These are phyloP conservation scores for Mycena metata DNA, from an alignment of 768 basidiomycete genomes.

Conservation along the genomic window DNA sequence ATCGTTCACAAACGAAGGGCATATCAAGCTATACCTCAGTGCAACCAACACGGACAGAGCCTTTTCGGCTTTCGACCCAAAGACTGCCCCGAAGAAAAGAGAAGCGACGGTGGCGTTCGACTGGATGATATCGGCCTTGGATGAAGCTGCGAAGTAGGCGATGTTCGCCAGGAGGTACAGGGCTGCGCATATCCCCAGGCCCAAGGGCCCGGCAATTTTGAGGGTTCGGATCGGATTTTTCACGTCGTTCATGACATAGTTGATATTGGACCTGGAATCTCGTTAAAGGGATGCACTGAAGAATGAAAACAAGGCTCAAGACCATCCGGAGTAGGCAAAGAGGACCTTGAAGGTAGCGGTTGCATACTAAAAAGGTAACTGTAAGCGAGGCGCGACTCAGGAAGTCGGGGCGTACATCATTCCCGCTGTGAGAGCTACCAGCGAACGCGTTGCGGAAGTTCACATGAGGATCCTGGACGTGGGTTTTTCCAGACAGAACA, in stretches of 20 bases:
- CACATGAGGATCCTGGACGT: slow-evolving; percentile 61
- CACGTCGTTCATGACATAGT: slow-evolving; percentile 73
- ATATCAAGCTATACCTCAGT: slow-evolving; percentile 54
- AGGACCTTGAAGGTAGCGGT: slow-evolving; percentile 73
- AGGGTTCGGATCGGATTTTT: slow-evolving; percentile 71
- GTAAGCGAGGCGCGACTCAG: slow-evolving; percentile 42
- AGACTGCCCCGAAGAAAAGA: slow-evolving; percentile 71
- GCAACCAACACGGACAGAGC: slow-evolving; percentile 71
- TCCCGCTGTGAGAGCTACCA: slow-evolving; percentile 65
- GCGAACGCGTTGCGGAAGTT: slow-evolving; percentile 69
- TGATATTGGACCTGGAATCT: slow-evolving; percentile 60
- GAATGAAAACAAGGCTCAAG: background rate
- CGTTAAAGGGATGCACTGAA: background rate
- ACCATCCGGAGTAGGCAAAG: slow-evolving; percentile 44
- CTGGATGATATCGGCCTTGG: slow-evolving; percentile 62
- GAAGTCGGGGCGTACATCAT: slow-evolving; percentile 35
- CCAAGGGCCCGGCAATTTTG: slow-evolving; percentile 72
- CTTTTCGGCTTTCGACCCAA: slow-evolving; percentile 64
- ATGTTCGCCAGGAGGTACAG: slow-evolving; percentile 71
- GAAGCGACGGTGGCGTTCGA: slow-evolving; percentile 70
- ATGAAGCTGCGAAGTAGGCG: slow-evolving; percentile 68
- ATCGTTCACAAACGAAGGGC: background rate
- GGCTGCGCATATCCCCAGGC: slow-evolving; percentile 64
- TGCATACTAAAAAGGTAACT: slow-evolving; percentile 59
- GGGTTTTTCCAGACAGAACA: slow-evolving; percentile 66